These are phyloP conservation scores for Arachnomyces sp. DNA, from an alignment of 2,329 filamentous ascomycete species.

Conservation along the genomic window DNA sequence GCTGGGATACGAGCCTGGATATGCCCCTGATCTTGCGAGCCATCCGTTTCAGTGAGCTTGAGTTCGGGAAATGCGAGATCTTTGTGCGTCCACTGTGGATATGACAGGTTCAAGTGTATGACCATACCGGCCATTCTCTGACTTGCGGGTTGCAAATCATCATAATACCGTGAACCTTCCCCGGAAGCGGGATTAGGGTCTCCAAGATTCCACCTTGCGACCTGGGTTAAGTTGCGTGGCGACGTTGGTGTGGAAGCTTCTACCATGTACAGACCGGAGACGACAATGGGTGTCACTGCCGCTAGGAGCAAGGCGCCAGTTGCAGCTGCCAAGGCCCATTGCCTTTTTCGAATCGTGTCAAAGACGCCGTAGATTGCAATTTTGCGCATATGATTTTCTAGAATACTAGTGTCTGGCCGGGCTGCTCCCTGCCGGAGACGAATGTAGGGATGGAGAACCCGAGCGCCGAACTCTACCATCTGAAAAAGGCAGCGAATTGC, in stretches of 20 bases:
- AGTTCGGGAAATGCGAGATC: slow-evolving; percentile 1
- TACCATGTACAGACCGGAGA: slow-evolving; percentile 12
- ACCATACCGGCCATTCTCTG: background rate
- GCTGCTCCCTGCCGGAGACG: background rate
- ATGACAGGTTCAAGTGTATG: slow-evolving; percentile 1
- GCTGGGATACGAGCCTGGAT: slow-evolving; percentile 9
- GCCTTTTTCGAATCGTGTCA: background rate
- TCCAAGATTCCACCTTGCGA: too few relatives aligned
- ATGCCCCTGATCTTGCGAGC: too few relatives aligned
- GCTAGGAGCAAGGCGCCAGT: slow-evolving; percentile 11
- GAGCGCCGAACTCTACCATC: background rate
- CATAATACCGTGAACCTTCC: too few relatives aligned
- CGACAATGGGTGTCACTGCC: slow-evolving; percentile 10
- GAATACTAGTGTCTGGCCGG: background rate
- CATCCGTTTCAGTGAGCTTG: background rate
- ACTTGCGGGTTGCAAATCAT: too few relatives aligned
- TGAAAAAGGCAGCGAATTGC: background rate
- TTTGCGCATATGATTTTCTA: slow-evolving; percentile 2
- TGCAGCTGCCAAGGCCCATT: slow-evolving; percentile 4
- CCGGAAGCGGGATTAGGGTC: too few relatives aligned
- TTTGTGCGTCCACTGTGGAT: slow-evolving; percentile 3
- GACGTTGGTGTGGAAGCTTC: too few relatives aligned
- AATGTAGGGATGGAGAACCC: slow-evolving; percentile 2
- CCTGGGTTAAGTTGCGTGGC: too few relatives aligned
- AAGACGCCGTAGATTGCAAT: background rate